Base-by-base conservation (phyloP, 2,329 filamentous ascomycete species). In the Scedosporium apiospermum region DNA sequence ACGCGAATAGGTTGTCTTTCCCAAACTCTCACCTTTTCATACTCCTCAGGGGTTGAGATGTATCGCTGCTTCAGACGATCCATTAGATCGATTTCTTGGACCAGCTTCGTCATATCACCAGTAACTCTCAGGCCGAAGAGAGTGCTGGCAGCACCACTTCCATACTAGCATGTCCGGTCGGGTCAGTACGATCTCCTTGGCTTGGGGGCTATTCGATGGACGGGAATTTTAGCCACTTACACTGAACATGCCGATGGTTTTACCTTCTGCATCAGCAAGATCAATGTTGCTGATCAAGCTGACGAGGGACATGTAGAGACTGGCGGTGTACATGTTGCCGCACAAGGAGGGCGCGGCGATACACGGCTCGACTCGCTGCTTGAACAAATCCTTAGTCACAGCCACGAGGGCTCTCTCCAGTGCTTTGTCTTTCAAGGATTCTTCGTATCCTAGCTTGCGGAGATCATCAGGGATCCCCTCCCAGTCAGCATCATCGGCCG, bases 371-470 rank as follows among this genome's bases (percentile, higher is more conserved):
- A 95, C 88, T 70, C 90, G 88, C 77, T 93, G 88, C 72, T 85
- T 83, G 78, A 90, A 93, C 69, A 84, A 85, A 82, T 93, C 93
- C 85, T 95, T 93, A 74, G 88, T 88, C 69, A 93, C 80, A 63
- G 73, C 81, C 88, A 95, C 90, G 75, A 95, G 95, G 65, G 88
- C 88, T 85, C 93, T 95, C 82, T 95, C 90, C 42, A 95, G 83
- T 61, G 81, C 83, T 82, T 91, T 93, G 80, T 95, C 90, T 65
- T 84, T 86, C 69, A 95, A 77, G 3, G 90, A 93, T 77, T 88
- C 86, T 71, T 88, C 80, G 76, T 93, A 93, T 72, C 89, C 87
- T 76, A 95, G 82, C 70, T 91, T 88, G 66, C 87, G 85, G 65
- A 93, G 78, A 75, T 93, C 90, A 51, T 87, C 82, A 61, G 90